phyloP scores from a whole-genome alignment of 2,329 filamentous ascomycete genomes.

The Reticulascus tulasneorum region DNA sequence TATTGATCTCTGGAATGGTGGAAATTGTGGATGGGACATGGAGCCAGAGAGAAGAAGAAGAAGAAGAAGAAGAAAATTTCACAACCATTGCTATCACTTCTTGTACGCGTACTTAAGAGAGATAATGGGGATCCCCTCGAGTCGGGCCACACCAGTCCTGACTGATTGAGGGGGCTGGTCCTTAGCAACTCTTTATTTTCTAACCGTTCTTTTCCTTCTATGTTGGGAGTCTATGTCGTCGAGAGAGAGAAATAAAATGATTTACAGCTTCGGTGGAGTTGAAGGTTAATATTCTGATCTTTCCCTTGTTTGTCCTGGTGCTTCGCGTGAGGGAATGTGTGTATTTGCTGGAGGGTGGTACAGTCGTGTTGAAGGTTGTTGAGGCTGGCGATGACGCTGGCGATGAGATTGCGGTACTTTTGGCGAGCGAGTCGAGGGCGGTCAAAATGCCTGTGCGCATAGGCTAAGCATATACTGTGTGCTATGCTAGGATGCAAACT shows the following conservation, averaged over 20 bases:
- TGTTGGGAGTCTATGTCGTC: slow-evolving; percentile 10
- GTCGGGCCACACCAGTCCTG: slow-evolving; percentile 6
- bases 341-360: too few relatives aligned
- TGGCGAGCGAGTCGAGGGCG: too few relatives aligned
- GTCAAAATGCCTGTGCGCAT: too few relatives aligned
- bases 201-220: slow-evolving; percentile 3
- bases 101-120: slow-evolving; percentile 18
- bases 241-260: slow-evolving; percentile 9
- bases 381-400: too few relatives aligned
- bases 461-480: too few relatives aligned
- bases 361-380: too few relatives aligned
- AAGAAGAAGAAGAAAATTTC: slow-evolving; percentile 9
- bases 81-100: slow-evolving; percentile 17
- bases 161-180: slow-evolving; percentile 1
- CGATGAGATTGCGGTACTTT: too few relatives aligned
- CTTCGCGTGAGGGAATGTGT: too few relatives aligned
- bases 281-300: too few relatives aligned
- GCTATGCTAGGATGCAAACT: too few relatives aligned
- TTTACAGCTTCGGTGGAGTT: slow-evolving; percentile 6
- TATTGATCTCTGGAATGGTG: too few relatives aligned
- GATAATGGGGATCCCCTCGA: slow-evolving; percentile 7
- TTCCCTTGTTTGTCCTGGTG: too few relatives aligned
- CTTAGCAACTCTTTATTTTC: slow-evolving; percentile 5
- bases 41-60: slow-evolving; percentile 7
- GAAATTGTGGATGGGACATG: neutral